Conservation (phyloP, 805 yeast species). For the Dipodascus albidus region DNA sequence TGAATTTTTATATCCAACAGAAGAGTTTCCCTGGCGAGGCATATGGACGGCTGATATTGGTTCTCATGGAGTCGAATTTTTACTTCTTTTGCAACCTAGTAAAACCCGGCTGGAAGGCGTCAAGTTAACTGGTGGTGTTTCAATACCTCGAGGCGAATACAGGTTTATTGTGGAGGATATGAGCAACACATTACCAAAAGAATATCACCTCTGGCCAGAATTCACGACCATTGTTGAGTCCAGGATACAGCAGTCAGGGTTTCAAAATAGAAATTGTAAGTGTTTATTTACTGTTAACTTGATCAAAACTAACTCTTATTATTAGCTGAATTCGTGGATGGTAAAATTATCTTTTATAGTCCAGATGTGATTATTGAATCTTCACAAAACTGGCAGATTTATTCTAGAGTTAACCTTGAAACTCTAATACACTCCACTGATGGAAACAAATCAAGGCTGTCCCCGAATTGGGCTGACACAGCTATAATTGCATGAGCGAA, state of each 20-base stretch:
- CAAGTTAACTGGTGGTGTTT: slow-evolving; percentile 18
- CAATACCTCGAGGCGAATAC: slow-evolving; percentile 20
- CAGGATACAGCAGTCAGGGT: slow-evolving; percentile 3
- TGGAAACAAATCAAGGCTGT: not conserved
- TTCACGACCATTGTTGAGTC: not conserved
- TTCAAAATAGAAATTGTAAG: slow-evolving; percentile 2
- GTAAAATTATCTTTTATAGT: not conserved
- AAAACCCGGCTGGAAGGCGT: slow-evolving; percentile 18
- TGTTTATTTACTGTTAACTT: not conserved
- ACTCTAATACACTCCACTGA: not conserved
- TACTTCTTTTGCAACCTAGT: slow-evolving; percentile 17
- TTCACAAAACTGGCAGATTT: not conserved
- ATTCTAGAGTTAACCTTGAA: not conserved
- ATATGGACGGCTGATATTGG: slow-evolving; percentile 19
- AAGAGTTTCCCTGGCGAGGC: slow-evolving; percentile 17
- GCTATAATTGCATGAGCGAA: not conserved
- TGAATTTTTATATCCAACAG: not conserved
- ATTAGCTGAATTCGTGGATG: not conserved
- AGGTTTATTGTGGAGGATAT: slow-evolving; percentile 17
- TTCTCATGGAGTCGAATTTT: slow-evolving; percentile 13
- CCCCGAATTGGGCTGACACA: not conserved
- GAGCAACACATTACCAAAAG: not conserved
- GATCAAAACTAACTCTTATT: not conserved
- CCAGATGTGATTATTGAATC: not conserved
- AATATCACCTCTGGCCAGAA: slow-evolving; percentile 1